These are phyloP conservation scores for Trametes pubescens DNA, from an alignment of 1,284 basidiomycete species.

Conservation along the genomic window DNA sequence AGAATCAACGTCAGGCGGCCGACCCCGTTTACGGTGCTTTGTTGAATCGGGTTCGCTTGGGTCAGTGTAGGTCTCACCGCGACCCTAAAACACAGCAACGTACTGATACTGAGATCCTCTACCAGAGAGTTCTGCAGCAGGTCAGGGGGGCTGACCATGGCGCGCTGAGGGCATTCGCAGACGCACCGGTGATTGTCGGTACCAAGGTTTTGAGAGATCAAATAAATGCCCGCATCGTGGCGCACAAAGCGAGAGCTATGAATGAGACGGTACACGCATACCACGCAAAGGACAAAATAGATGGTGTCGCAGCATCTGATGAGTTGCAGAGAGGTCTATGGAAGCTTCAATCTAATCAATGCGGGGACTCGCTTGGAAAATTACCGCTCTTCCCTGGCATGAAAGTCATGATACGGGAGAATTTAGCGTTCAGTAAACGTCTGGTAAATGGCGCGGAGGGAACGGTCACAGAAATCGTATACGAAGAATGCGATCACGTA, in stretches of 20 bases:
- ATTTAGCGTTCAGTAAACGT: constrained; percentile 32
- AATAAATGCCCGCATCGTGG: constrained; percentile 6
- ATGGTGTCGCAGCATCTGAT: background rate
- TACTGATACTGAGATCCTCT: background rate
- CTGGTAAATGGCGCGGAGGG: constrained; percentile 43
- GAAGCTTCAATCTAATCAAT: background rate
- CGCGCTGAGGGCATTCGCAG: background rate
- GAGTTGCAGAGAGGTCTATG: constrained; percentile 1
- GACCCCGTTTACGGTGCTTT: background rate
- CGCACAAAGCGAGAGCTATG: background rate
- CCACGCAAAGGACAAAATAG: background rate
- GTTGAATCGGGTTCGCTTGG: no score
- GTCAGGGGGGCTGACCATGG: background rate
- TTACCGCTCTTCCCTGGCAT: constrained; percentile 36
- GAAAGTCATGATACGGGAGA: constrained; percentile 43
- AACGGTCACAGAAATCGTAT: constrained; percentile 32
- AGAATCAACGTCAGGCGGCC: constrained; percentile 1
- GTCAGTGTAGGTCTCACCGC: background rate
- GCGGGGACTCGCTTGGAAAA: constrained; percentile 20
- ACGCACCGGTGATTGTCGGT: constrained; percentile 3
- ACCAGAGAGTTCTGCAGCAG: background rate
- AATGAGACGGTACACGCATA: background rate
- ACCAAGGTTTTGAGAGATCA: background rate
- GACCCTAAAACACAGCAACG: no score
- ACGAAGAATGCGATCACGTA: constrained; percentile 5